Base-by-base conservation (phyloP, 805 yeast species). In the Blastobotrys robertii region DNA sequence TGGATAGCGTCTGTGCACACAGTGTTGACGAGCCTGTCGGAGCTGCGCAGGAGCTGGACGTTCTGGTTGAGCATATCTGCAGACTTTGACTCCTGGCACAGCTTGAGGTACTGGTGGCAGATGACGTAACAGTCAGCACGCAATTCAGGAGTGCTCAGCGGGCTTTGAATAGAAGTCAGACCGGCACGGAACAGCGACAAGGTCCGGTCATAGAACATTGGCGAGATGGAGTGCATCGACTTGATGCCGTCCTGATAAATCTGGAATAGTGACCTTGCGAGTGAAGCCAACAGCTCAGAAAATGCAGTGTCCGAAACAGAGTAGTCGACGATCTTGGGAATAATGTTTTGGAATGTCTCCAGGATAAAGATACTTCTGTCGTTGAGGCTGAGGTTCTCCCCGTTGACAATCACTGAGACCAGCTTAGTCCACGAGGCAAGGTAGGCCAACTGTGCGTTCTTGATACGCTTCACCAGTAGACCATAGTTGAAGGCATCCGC, bases 371-470 rank as follows among this genome's bases (percentile, higher is more conserved):
- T 72, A 0, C 77, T 67, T 38, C 80, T 67, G n/a, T 63, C 60
- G 7, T 62, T 53, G 0, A 69, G 54, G 5, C 66, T 60, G 43
- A 77, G 60, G n/a, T 65, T 65, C 8, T 77, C 78, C 58, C 80
- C 87, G 3, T 77, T 68, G 3, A 84, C 77, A 37, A 85, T 62
- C 3, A 86, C 76, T 48, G 86, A 85, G 16, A 85, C 78, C 39
- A 88, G 60, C 50, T 79, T 81, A 15, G 80, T 79, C 97, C 97
- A 90, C 0, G 94, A 74, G 54, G 80, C 85, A 25, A 90, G 63
- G 44, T 81, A 76, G 10, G 71, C 63, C 38, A 81, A 63, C 47
- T 82, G 92, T 7, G 68, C 65, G 1, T 68, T 58, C 8, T 59
- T 46, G 13, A 57, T 34, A 34, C 45, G 39, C 31, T 34, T 38